Evolutionary conservation across 2,329 filamentous ascomycete species (phyloP), one percentile per base, ranked within the genome.

Genomic region (Trichoderma sp.): DNA sequence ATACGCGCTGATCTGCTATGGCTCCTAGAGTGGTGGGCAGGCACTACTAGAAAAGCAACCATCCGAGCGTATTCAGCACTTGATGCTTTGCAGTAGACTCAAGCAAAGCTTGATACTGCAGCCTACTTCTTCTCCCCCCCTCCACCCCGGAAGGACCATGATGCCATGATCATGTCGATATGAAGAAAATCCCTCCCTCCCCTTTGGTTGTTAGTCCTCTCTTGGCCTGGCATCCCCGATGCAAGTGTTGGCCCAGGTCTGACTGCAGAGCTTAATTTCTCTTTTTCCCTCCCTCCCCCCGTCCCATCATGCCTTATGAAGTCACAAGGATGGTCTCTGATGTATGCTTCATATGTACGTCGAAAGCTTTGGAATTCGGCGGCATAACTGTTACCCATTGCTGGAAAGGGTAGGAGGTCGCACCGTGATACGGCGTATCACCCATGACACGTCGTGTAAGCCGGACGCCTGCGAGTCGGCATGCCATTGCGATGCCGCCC

Each of bases 151-250:
- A 45, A 45, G 26, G 19, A 54, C 34, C 41, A 62, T 62, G 59
- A 62, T 62, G 28, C 26, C 19, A 55, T 43, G 50, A 41, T 28
- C 1, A 47, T 15, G 26, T 55, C 59, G 50, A 62, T 50, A 62
- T 62, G 24, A 28, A 19, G 54, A 62, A 54, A 54, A 39, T 39
- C 10, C 34, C 34, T 62, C 50, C 59, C 50, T 55, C 59, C 41
- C n/a, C 50, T n/a, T 48, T 39, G 9, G 47, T 39, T 19, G 17
- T 30, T 50, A 39, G 56, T 44, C 56, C 39, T 26, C 9, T 50
- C 55, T 58, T 58, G 55, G 34, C 39, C 41, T n/a, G 47, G 17
- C 39, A 62, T 62, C 58, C 48, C 45, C 39, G 39, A 62, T 44
- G 39, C 28, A 52, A 62, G 21, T 4, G n/a, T 45, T 41, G 47